Conservation (phyloP, 2,329 filamentous ascomycete genomes). For the Talaromyces sp. region DNA sequence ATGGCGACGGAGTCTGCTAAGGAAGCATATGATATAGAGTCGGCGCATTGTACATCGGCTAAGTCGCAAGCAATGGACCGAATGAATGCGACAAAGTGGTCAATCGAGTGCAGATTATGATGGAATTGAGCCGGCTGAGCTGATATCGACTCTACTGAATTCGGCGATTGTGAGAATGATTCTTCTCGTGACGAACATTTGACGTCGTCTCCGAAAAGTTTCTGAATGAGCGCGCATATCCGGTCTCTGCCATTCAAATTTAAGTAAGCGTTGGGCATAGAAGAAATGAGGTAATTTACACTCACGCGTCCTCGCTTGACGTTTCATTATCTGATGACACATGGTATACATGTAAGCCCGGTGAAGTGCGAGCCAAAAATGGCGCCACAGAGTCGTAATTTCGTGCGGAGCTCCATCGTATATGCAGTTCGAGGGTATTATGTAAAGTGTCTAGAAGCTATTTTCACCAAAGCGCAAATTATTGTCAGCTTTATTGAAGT, state of each 20-base stretch:
- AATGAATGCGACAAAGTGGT: conserved; percentile 54
- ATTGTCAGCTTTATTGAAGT: neutral
- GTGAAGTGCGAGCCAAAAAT: conserved; percentile 69
- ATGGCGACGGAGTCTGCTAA: conserved; percentile 68
- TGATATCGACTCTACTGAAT: conserved; percentile 58
- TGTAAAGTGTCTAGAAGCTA: conserved; percentile 61
- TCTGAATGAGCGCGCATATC: conserved; percentile 59
- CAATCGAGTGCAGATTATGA: conserved; percentile 58
- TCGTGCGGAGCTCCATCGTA: conserved; percentile 69
- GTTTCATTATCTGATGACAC: conserved; percentile 49
- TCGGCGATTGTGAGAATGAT: conserved; percentile 63
- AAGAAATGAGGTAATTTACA: conserved; percentile 8
- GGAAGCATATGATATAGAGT: conserved; percentile 46
- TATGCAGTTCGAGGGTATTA: conserved; percentile 67
- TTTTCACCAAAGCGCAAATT: neutral
- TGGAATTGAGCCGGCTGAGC: conserved; percentile 64
- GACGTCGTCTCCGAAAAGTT: conserved; percentile 53
- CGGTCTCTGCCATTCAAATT: conserved; percentile 37
- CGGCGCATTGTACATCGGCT: conserved; percentile 50
- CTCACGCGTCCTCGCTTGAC: conserved; percentile 37
- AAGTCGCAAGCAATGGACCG: conserved; percentile 52
- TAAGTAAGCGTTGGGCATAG: conserved; percentile 12
- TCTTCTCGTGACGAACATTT: conserved; percentile 55
- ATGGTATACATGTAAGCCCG: conserved; percentile 79
- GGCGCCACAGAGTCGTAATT: conserved; percentile 63